These are phyloP conservation scores for Dactylonectria macrodidyma DNA, from an alignment of 2,329 filamentous ascomycete genomes.

Conservation along the genomic window DNA sequence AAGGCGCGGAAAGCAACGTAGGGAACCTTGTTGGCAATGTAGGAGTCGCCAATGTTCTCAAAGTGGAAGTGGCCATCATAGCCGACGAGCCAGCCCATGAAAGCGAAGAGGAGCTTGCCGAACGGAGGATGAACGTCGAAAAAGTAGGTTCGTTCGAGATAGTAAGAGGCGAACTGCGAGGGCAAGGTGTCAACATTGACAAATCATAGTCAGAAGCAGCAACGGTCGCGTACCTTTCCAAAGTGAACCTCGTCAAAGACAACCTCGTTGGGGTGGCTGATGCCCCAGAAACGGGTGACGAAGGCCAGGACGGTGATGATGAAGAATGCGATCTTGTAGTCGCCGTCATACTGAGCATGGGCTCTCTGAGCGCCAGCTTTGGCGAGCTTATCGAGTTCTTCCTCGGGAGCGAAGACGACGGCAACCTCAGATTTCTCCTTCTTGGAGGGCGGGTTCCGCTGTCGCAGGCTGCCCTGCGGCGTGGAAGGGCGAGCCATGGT, in stretches of 20 bases:
- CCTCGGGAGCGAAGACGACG: slow-evolving; percentile 57
- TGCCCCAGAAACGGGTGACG: slow-evolving; percentile 94
- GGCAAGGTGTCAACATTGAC: slow-evolving; percentile 34
- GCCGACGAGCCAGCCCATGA: slow-evolving; percentile 97
- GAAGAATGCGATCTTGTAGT: slow-evolving; percentile 84
- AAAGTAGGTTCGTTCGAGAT: slow-evolving; percentile 98
- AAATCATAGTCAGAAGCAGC: background rate
- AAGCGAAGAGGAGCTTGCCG: slow-evolving; percentile 96
- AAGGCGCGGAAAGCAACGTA: slow-evolving; percentile 96
- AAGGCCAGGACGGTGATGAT: slow-evolving; percentile 90
- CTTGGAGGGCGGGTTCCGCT: slow-evolving; percentile 69
- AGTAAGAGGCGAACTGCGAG: slow-evolving; percentile 79
- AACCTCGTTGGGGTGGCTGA: slow-evolving; percentile 94
- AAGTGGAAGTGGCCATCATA: slow-evolving; percentile 98
- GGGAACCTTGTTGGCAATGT: slow-evolving; percentile 96
- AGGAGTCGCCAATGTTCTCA: slow-evolving; percentile 99
- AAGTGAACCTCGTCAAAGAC: slow-evolving; percentile 99
- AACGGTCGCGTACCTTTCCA: slow-evolving; percentile 82
- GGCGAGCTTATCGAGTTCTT: slow-evolving; percentile 66
- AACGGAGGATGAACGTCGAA: slow-evolving; percentile 99
- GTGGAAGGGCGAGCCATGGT: slow-evolving; percentile 65
- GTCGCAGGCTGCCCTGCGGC: slow-evolving; percentile 72
- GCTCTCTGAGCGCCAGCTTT: slow-evolving; percentile 54
- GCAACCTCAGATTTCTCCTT: slow-evolving; percentile 63
- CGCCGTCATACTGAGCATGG: slow-evolving; percentile 75